A percentile compares a stretch with the other conserved stretches of the same genome.
phyloP scores from a whole-genome alignment of 2,329 filamentous ascomycete species.

The Cytospora leucostoma region DNA sequence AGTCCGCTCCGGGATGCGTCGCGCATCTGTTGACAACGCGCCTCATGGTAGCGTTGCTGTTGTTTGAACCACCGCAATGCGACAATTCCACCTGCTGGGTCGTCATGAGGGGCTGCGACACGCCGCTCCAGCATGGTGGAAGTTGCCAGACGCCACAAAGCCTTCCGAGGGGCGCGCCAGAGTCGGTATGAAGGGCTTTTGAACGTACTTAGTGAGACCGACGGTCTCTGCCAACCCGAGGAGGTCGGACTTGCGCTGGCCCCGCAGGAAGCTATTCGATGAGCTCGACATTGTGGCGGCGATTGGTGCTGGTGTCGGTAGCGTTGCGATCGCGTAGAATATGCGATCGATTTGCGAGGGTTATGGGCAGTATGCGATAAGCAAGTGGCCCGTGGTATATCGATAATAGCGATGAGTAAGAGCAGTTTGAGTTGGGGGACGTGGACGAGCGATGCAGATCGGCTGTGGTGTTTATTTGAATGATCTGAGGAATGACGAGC shows the following conservation, averaged over 20 bases:
- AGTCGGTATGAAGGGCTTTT: constrained; percentile 10
- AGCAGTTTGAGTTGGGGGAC: background rate
- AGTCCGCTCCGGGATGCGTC: background rate
- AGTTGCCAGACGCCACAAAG: background rate
- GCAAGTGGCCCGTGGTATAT: constrained; percentile 10
- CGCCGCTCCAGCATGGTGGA: background rate
- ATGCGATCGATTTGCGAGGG: constrained; percentile 38
- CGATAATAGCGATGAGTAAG: constrained; percentile 20
- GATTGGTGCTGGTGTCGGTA: constrained; percentile 33
- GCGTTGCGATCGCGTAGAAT: constrained; percentile 24
- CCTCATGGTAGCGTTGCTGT: background rate
- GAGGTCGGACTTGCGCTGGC: constrained; percentile 81
- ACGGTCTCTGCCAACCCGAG: constrained; percentile 70
- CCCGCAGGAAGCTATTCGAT: constrained; percentile 70
- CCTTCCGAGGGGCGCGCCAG: background rate
- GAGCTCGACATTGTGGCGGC: constrained; percentile 55
- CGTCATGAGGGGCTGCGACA: background rate
- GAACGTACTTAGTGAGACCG: constrained; percentile 71
- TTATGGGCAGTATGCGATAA: constrained; percentile 19
- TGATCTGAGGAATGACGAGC: constrained; percentile 5
- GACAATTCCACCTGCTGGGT: constrained; percentile 1
- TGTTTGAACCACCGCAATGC: background rate
- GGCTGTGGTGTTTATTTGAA: constrained; percentile 21
- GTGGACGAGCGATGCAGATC: constrained; percentile 15
- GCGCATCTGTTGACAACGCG: constrained; percentile 8